Conservation (phyloP, 2,329 filamentous ascomycete genomes). For the Teratosphaeria viscida region DNA sequence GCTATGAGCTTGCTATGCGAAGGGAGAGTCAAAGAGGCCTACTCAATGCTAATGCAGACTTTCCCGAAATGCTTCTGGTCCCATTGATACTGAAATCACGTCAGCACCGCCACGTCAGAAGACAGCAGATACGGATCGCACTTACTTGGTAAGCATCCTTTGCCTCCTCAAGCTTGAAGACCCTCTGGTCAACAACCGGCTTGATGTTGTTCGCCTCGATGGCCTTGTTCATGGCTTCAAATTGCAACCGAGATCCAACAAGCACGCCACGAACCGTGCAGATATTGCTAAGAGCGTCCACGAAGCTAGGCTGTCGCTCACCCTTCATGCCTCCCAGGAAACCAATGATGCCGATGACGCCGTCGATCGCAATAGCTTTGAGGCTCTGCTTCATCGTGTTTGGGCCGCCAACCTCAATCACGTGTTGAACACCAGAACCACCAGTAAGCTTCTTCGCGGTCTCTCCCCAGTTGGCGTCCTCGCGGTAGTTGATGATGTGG, state of each 20-base stretch:
- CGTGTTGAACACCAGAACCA: slow-evolving; percentile 48
- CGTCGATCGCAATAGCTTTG: slow-evolving; percentile 36
- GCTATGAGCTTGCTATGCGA: not conserved
- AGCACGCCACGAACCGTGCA: slow-evolving; percentile 49
- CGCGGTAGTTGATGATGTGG: slow-evolving; percentile 48
- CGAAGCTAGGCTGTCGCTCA: slow-evolving; percentile 38
- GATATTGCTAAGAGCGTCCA: slow-evolving; percentile 40
- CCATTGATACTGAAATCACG: slow-evolving; percentile 23
- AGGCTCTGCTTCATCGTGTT: slow-evolving; percentile 47
- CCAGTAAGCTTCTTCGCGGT: slow-evolving; percentile 42
- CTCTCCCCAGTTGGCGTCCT: slow-evolving; percentile 44
- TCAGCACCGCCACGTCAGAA: not conserved
- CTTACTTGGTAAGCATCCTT: slow-evolving; percentile 41
- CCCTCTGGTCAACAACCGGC: slow-evolving; percentile 48
- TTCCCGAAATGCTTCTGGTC: slow-evolving; percentile 41
- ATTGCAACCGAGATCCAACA: slow-evolving; percentile 45
- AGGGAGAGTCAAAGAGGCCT: slow-evolving; percentile 3
- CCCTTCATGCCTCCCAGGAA: slow-evolving; percentile 43
- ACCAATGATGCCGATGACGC: slow-evolving; percentile 47
- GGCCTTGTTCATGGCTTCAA: slow-evolving; percentile 49
- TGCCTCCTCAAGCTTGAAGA: slow-evolving; percentile 43
- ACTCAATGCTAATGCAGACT: slow-evolving; percentile 29
- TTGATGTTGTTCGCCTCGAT: slow-evolving; percentile 51
- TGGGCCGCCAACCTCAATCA: slow-evolving; percentile 57
- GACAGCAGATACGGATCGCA: slow-evolving; percentile 10